phyloP scores from a whole-genome alignment of 805 yeast genomes.

The Kluyveromyces wickerhamii region DNA sequence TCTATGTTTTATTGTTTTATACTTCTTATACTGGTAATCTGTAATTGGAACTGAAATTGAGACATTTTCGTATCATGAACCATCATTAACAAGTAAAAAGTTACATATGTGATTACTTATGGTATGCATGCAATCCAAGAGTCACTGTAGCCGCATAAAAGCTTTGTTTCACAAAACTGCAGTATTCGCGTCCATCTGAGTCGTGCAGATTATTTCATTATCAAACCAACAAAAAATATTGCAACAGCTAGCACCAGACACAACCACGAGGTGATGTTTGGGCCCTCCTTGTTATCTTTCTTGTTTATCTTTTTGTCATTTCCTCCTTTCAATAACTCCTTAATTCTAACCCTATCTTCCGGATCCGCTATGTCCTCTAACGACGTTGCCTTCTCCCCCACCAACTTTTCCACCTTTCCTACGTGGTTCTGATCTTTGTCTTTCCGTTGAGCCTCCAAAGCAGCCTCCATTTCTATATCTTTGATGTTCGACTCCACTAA shows the following conservation, averaged over 20 bases:
- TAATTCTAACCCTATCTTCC: slow-evolving; percentile 59
- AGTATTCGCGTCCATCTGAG: too few relatives aligned
- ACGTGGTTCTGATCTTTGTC: slow-evolving; percentile 18
- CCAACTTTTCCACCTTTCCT: slow-evolving; percentile 17
- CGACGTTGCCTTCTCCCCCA: slow-evolving; percentile 27
- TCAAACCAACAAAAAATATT: slow-evolving; percentile 23
- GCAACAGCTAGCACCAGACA: slow-evolving; percentile 32
- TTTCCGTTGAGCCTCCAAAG: slow-evolving; percentile 9
- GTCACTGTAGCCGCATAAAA: too few relatives aligned
- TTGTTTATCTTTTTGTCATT: slow-evolving; percentile 7
- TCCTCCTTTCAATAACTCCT: slow-evolving; percentile 17
- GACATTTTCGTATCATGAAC: too few relatives aligned
- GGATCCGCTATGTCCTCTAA: slow-evolving; percentile 45
- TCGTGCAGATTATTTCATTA: slow-evolving; percentile 30
- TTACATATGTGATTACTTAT: too few relatives aligned
- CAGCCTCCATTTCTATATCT: slow-evolving; percentile 19
- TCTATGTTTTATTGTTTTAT: neutral
- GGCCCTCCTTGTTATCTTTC: slow-evolving; percentile 6
- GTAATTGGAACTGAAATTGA: too few relatives aligned
- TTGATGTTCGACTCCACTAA: slow-evolving; percentile 32
- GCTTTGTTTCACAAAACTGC: too few relatives aligned
- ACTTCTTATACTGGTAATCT: neutral
- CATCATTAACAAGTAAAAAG: too few relatives aligned
- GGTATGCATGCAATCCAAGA: too few relatives aligned
- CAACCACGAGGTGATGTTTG: slow-evolving; percentile 12